phyloP scores from a whole-genome alignment of 805 yeast genomes.

The Blastobotrys chiropterorum region DNA sequence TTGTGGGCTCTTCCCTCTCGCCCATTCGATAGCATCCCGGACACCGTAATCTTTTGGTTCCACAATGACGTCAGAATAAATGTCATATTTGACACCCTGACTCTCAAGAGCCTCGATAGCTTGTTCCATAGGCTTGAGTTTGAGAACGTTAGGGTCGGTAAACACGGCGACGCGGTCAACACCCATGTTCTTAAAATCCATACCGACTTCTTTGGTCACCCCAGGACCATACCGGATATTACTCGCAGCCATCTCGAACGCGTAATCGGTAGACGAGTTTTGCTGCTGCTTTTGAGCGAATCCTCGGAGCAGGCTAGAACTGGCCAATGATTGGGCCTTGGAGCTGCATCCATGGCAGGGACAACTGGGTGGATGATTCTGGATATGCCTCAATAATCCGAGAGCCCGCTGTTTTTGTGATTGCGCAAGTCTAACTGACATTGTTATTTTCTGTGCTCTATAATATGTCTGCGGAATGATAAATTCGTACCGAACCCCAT shows the following conservation, averaged over 20 bases:
- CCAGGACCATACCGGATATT: conserved; percentile 37
- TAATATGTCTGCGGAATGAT: no score
- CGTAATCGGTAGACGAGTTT: conserved; percentile 29
- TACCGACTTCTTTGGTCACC: conserved; percentile 34
- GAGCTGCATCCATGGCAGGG: conserved; percentile 32
- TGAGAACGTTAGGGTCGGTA: conserved; percentile 30
- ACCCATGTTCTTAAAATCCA: conserved; percentile 32
- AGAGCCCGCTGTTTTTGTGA: conserved; percentile 10
- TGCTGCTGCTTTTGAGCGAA: conserved; percentile 5
- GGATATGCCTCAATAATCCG: conserved; percentile 20
- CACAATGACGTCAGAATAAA: conserved; percentile 32
- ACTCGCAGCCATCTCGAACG: conserved; percentile 36
- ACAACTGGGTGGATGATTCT: conserved; percentile 26
- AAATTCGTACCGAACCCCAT: not conserved
- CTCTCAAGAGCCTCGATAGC: conserved; percentile 31
- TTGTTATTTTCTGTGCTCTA: not conserved
- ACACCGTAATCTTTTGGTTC: conserved; percentile 35
- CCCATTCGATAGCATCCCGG: conserved; percentile 33
- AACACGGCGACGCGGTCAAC: conserved; percentile 32
- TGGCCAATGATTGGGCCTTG: conserved; percentile 10
- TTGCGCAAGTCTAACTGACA: not conserved
- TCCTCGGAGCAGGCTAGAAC: conserved; percentile 12
- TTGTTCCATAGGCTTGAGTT: conserved; percentile 26
- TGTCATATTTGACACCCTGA: conserved; percentile 31
- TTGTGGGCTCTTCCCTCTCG: conserved; percentile 30